A percentile compares a stretch with the other conserved stretches of the same genome.
Evolutionary conservation across 495 filamentous ascomycete species (phyloP).

Genomic region (Venustampulla echinocandica): DNA sequence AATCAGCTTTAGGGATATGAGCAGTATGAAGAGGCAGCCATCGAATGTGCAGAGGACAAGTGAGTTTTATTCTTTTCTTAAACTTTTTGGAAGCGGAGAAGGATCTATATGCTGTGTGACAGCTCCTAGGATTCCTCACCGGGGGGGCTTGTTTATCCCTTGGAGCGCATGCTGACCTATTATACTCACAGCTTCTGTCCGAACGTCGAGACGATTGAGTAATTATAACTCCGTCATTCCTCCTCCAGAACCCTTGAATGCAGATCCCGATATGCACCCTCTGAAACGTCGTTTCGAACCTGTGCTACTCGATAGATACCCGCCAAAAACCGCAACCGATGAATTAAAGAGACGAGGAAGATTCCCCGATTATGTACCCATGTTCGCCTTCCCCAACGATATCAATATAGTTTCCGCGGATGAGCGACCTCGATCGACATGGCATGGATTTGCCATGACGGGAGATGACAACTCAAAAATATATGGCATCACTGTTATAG

Average conservation of each 20-base stretch:
- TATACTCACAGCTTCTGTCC: conserved; percentile 62
- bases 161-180: conserved; percentile 5
- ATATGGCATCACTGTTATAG: conserved; percentile 82
- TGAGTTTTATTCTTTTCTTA: conserved; percentile 33
- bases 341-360: conserved; percentile 71
- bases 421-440: conserved; percentile 84
- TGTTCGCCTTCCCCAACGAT: conserved; percentile 99
- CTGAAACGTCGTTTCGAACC: conserved; percentile 90
- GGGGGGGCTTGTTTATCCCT: conserved; percentile 1
- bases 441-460: conserved; percentile 99
- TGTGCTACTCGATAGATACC: conserved; percentile 87
- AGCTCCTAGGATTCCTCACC: no score
- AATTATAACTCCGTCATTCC: conserved; percentile 99
- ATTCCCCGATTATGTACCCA: conserved; percentile 95
- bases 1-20: conserved; percentile 89
- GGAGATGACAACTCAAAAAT: conserved; percentile 82
- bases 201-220: conserved; percentile 81
- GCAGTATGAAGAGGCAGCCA: conserved; percentile 84
- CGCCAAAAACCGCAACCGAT: conserved; percentile 69
- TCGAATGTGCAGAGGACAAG: conserved; percentile 62
- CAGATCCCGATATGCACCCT: conserved; percentile 90
- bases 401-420: conserved; percentile 94
- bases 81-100: no score
- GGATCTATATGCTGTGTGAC: no score
- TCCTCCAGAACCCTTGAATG: conserved; percentile 78